Evolutionary conservation across 257 asterid genomes (phyloP).

Genomic region (Perilla frutescens): DNA sequence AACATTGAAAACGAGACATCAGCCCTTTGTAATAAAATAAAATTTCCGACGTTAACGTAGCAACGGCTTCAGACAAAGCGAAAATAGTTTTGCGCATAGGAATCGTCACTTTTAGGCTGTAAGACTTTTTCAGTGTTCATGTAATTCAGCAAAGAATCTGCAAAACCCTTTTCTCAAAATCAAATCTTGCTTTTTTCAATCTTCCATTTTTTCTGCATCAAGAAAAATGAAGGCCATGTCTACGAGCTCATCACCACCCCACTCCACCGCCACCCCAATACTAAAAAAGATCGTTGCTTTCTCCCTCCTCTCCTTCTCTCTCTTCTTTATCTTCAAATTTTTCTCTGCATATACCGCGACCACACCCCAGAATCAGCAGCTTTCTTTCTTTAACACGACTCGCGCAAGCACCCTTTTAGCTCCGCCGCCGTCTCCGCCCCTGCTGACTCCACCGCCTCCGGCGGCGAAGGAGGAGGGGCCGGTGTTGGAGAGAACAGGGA

Average conservation of each 20-base stretch:
- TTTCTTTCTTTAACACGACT: constrained; percentile 49
- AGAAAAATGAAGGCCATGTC: constrained; percentile 38
- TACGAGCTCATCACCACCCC: constrained; percentile 40
- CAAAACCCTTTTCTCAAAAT: constrained; percentile 9
- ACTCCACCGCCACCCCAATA: constrained; percentile 36
- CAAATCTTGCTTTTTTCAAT: constrained; percentile 1
- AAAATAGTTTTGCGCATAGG: not conserved
- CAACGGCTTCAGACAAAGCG: constrained; percentile 15
- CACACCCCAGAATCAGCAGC: constrained; percentile 32
- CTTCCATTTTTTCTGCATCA: constrained; percentile 8
- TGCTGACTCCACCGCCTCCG: not conserved
- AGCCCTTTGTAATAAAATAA: not conserved
- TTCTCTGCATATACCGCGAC: constrained; percentile 36
- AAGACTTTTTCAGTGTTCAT: not conserved
- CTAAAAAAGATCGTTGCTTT: constrained; percentile 47
- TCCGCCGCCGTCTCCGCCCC: not conserved
- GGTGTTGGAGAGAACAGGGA: constrained; percentile 62
- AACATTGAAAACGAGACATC: not conserved
- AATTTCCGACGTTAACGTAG: no score
- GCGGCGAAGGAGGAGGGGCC: not conserved
- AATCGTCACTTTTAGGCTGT: not conserved
- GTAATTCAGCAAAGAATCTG: constrained; percentile 24
- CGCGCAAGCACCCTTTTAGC: constrained; percentile 22
- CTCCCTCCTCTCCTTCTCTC: constrained; percentile 49
- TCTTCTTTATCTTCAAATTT: constrained; percentile 49